Conservation (phyloP, 352 stramenopile species). For the Phytophthora meadii region DNA sequence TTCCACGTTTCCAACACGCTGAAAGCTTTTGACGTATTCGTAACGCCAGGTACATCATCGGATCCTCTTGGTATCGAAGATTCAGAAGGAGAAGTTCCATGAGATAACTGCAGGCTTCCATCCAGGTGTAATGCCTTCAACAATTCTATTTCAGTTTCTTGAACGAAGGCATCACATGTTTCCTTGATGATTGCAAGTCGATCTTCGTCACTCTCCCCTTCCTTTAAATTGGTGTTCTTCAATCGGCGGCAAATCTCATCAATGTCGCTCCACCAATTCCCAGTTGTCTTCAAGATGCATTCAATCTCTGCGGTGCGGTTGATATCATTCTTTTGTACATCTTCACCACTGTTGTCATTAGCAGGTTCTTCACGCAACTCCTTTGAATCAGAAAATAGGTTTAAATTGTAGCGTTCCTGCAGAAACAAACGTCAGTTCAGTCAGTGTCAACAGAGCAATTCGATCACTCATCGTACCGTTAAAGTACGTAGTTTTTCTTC, state of each 20-base stretch:
- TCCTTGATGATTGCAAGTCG: constrained; percentile 46
- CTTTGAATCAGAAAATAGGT: constrained; percentile 10
- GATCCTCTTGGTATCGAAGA: background rate
- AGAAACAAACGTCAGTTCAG: constrained; percentile 7
- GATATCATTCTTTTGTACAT: constrained; percentile 2
- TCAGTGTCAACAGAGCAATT: background rate
- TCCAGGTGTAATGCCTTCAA: constrained; percentile 50
- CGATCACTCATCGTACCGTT: constrained; percentile 27
- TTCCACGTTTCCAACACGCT: constrained; percentile 69
- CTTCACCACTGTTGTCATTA: background rate
- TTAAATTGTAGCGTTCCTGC: constrained; percentile 29
- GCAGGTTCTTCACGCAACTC: background rate
- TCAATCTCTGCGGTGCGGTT: constrained; percentile 26
- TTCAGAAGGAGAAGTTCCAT: background rate
- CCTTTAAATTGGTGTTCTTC: constrained; percentile 27
- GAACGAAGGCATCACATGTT: constrained; percentile 51
- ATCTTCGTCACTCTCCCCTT: constrained; percentile 31
- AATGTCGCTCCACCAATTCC: constrained; percentile 83
- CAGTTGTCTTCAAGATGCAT: constrained; percentile 47
- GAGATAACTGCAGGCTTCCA: constrained; percentile 39
- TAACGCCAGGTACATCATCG: background rate
- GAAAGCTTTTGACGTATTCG: constrained; percentile 41
- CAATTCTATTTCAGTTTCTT: constrained; percentile 37
- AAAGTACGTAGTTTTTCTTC: constrained; percentile 58
- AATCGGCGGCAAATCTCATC: constrained; percentile 50